These are phyloP conservation scores for Primulina tabacum DNA, from an alignment of 257 asterid species.

Conservation along the genomic window DNA sequence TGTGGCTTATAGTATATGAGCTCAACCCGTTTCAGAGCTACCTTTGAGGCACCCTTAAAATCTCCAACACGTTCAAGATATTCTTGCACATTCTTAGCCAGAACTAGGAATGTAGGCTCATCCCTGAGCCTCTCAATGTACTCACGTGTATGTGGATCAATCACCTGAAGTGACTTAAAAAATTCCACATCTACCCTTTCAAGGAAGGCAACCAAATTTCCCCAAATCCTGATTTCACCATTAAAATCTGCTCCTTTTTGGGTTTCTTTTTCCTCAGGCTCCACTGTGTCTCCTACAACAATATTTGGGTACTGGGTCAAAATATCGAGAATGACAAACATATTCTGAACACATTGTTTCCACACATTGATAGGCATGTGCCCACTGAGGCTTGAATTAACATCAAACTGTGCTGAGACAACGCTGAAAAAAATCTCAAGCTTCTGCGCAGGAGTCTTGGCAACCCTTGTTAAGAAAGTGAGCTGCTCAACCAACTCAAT, in stretches of 20 bases:
- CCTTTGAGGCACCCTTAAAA: slow-evolving; percentile 84
- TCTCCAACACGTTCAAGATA: slow-evolving; percentile 66
- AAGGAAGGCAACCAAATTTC: slow-evolving; percentile 85
- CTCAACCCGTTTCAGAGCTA: slow-evolving; percentile 91
- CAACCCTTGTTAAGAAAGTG: slow-evolving; percentile 82
- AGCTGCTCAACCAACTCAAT: slow-evolving; percentile 92
- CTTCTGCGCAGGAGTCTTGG: slow-evolving; percentile 97
- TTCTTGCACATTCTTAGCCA: slow-evolving; percentile 85
- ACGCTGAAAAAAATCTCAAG: slow-evolving; percentile 91
- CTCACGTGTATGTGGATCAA: slow-evolving; percentile 95
- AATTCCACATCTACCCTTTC: slow-evolving; percentile 85
- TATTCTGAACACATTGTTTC: slow-evolving; percentile 82
- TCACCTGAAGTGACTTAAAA: slow-evolving; percentile 91
- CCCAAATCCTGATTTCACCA: slow-evolving; percentile 88
- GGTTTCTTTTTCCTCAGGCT: slow-evolving; percentile 89
- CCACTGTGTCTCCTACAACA: slow-evolving; percentile 86
- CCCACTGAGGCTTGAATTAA: slow-evolving; percentile 72
- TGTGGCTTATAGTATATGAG: slow-evolving; percentile 91
- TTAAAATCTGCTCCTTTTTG: slow-evolving; percentile 69
- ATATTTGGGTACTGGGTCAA: slow-evolving; percentile 77
- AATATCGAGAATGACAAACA: slow-evolving; percentile 68
- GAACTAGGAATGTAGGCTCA: slow-evolving; percentile 77
- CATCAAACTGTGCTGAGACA: slow-evolving; percentile 90
- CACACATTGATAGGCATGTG: slow-evolving; percentile 97
- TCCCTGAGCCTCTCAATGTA: slow-evolving; percentile 90